A percentile compares a stretch with the other conserved stretches of the same genome.
Conservation (phyloP, 2,329 filamentous ascomycete species). For the Ceratocystiopsis minuta region DNA sequence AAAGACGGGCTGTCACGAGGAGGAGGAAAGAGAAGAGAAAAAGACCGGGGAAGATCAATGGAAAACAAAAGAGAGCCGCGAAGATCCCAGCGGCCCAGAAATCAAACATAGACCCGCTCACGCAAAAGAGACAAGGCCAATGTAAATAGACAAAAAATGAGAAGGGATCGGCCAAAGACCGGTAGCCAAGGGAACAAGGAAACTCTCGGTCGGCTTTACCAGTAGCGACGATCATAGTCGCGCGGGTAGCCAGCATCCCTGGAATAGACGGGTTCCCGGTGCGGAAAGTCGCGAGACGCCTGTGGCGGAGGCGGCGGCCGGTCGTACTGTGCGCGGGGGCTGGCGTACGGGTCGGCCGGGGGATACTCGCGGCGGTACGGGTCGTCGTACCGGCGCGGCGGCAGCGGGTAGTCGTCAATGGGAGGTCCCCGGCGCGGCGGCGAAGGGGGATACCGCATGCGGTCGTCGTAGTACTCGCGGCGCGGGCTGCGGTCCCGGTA, state of each 20-base stretch:
- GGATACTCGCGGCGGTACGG: constrained; percentile 56
- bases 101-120: no score
- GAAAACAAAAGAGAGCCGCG: no score
- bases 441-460: constrained; percentile 63
- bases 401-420: constrained; percentile 58
- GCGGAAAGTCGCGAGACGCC: constrained; percentile 8
- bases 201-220: constrained; percentile 6
- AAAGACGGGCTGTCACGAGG: no score
- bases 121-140: no score
- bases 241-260: constrained; percentile 27
- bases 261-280: constrained; percentile 31
- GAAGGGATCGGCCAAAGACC: no score
- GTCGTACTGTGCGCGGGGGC: constrained; percentile 30
- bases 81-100: no score
- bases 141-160: no score
- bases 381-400: constrained; percentile 55
- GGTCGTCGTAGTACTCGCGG: constrained; percentile 76
- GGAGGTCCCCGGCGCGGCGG: constrained; percentile 59
- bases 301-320: constrained; percentile 22
- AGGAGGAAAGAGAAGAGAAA: no score
- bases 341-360: constrained; percentile 44
- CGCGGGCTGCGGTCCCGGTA: constrained; percentile 80
- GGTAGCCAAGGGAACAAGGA: no score
- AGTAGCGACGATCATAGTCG: constrained; percentile 18
- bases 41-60: no score